Evolutionary conservation across 1,284 basidiomycete genomes (phyloP).

Genomic region (Agaricales sp.): DNA sequence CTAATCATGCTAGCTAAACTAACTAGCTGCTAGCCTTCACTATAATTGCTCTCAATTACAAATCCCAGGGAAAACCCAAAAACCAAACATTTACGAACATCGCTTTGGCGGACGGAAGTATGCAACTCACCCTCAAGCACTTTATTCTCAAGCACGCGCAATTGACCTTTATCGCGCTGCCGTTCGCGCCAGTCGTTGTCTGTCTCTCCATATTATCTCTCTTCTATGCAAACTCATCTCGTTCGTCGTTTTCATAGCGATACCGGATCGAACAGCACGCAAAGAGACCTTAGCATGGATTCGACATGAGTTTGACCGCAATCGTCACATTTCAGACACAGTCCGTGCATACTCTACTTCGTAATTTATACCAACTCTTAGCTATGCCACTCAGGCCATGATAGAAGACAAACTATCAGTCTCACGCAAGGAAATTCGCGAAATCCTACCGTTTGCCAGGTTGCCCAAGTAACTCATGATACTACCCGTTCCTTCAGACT

Average conservation of each 20-base stretch:
- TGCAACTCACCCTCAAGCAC: conserved; percentile 50
- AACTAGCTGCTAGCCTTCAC: too few species aligned
- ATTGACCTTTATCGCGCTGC: conserved; percentile 53
- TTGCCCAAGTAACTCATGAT: not conserved
- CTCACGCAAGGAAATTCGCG: conserved; percentile 43
- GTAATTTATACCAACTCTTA: conserved; percentile 8
- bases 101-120: conserved; percentile 7
- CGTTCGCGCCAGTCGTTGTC: conserved; percentile 60
- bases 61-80: too few species aligned
- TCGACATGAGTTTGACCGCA: conserved; percentile 59
- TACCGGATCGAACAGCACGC: conserved; percentile 48
- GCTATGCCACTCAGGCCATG: conserved; percentile 21
- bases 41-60: too few species aligned
- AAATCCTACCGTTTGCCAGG: conserved; percentile 25
- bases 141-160: conserved; percentile 59
- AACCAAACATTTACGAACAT: too few species aligned
- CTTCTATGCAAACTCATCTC: conserved; percentile 8
- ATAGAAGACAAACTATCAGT: conserved; percentile 42
- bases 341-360: conserved; percentile 24
- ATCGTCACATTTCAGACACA: conserved; percentile 42
- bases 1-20: too few species aligned
- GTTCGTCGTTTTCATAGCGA: conserved; percentile 28
- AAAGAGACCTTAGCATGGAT: conserved; percentile 64
- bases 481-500: not conserved
- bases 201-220: conserved; percentile 9